A percentile compares a stretch with the other conserved stretches of the same genome.
phyloP scores from a whole-genome alignment of 2,329 filamentous ascomycete species.

The Sordariomycetes sp. region DNA sequence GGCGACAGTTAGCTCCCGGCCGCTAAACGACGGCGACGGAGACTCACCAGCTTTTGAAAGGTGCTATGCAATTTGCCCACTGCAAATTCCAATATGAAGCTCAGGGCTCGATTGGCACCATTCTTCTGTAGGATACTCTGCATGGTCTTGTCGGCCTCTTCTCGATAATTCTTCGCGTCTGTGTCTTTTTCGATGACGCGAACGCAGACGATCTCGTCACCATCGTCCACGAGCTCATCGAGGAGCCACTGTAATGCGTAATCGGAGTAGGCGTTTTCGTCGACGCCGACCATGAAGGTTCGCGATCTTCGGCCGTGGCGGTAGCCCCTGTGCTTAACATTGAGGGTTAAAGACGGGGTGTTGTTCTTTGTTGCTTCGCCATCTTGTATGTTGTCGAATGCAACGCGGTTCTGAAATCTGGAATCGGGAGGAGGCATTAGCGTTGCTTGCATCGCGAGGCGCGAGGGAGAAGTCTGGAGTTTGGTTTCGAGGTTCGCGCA shows the following conservation, averaged over 20 bases:
- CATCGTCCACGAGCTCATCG: constrained; percentile 85
- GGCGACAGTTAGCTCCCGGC: constrained; percentile 6
- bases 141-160: constrained; percentile 67
- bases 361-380: constrained; percentile 52
- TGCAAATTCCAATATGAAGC: constrained; percentile 76
- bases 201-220: constrained; percentile 86
- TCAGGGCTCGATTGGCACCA: constrained; percentile 69
- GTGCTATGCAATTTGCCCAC: constrained; percentile 85
- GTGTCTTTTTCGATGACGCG: constrained; percentile 79
- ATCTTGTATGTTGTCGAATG: constrained; percentile 49
- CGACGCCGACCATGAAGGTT: constrained; percentile 84
- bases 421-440: constrained; percentile 31
- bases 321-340: constrained; percentile 80
- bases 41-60: constrained; percentile 76
- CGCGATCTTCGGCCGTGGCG: constrained; percentile 70
- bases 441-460: constrained; percentile 16
- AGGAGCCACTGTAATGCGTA: constrained; percentile 89
- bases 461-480: no score
- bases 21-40: not conserved
- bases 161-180: constrained; percentile 62
- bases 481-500: no score
- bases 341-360: constrained; percentile 66
- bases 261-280: constrained; percentile 86
- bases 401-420: constrained; percentile 51
- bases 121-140: constrained; percentile 73